Evolutionary conservation across 1,284 basidiomycete genomes (phyloP).

Genomic region (Earliella scabrosa): DNA sequence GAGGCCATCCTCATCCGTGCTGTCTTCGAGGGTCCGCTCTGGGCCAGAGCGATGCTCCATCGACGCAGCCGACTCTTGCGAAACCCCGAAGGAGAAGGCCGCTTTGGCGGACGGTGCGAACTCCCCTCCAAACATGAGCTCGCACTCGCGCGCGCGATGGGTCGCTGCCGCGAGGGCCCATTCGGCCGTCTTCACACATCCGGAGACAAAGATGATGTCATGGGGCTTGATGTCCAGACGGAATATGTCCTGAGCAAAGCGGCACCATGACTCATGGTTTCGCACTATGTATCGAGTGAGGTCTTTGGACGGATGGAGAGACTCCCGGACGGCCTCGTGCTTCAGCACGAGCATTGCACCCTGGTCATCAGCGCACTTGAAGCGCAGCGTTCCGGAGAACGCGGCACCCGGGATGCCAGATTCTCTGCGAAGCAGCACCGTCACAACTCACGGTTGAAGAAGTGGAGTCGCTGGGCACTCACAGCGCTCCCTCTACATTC

Average conservation of each 20-base stretch:
- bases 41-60: slow-evolving; percentile 7
- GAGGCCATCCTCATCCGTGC: not conserved
- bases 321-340: slow-evolving; percentile 12
- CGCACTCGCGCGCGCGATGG: slow-evolving; percentile 11
- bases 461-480: too few species aligned
- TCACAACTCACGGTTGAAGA: too few species aligned
- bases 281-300: slow-evolving; percentile 8
- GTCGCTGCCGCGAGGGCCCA: slow-evolving; percentile 30
- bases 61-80: slow-evolving; percentile 1
- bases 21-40: not conserved
- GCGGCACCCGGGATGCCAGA: not conserved
- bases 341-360: slow-evolving; percentile 27
- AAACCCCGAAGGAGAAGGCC: slow-evolving; percentile 9
- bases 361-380: slow-evolving; percentile 23
- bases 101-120: slow-evolving; percentile 8
- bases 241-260: slow-evolving; percentile 14
- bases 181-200: slow-evolving; percentile 24
- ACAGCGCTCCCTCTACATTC: not conserved
- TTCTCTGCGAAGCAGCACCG: too few species aligned
- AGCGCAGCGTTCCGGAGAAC: slow-evolving; percentile 5
- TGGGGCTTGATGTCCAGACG: slow-evolving; percentile 19
- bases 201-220: slow-evolving; percentile 26
- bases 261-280: slow-evolving; percentile 22
- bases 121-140: slow-evolving; percentile 20
- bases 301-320: slow-evolving; percentile 10